These are phyloP conservation scores for Cutaneotrichosporon spelunceum DNA, from an alignment of 1,284 basidiomycete genomes.

Conservation along the genomic window DNA sequence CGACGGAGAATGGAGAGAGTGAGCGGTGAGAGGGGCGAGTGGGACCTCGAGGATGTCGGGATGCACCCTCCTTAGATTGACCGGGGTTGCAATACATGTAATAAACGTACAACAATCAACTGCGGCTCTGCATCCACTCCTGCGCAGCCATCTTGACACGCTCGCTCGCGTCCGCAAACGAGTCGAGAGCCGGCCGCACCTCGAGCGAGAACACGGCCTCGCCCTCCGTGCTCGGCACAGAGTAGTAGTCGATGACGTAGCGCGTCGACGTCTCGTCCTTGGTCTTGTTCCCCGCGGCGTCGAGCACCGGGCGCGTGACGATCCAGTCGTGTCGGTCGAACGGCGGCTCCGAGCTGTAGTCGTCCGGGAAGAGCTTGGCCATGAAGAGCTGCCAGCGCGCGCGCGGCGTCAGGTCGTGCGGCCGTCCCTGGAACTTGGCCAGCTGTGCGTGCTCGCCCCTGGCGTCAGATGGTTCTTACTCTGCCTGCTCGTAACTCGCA, in stretches of 20 bases:
- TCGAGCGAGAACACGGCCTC: slow-evolving; percentile 88
- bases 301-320: slow-evolving; percentile 63
- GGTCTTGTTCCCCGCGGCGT: slow-evolving; percentile 58
- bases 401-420: slow-evolving; percentile 75
- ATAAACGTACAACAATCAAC: slow-evolving; percentile 13
- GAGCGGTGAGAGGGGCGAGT: too few relatives aligned
- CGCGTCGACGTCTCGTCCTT: slow-evolving; percentile 57
- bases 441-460: slow-evolving; percentile 61
- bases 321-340: slow-evolving; percentile 99
- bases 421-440: slow-evolving; percentile 81
- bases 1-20: too few relatives aligned
- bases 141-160: slow-evolving; percentile 68
- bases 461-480: slow-evolving; percentile 1
- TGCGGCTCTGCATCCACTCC: slow-evolving; percentile 57
- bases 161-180: slow-evolving; percentile 66
- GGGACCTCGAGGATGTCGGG: too few relatives aligned
- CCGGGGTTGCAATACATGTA: not conserved
- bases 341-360: slow-evolving; percentile 84
- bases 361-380: slow-evolving; percentile 79
- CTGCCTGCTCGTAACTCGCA: too few relatives aligned
- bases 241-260: slow-evolving; percentile 97
- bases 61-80: not conserved
- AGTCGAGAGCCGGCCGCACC: slow-evolving; percentile 84
- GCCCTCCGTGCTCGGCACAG: slow-evolving; percentile 79
- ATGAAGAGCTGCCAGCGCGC: slow-evolving; percentile 80